These are phyloP conservation scores for Chlorokybus atmophyticus DNA, from an alignment of 139 green algal genomes.

Conservation along the genomic window DNA sequence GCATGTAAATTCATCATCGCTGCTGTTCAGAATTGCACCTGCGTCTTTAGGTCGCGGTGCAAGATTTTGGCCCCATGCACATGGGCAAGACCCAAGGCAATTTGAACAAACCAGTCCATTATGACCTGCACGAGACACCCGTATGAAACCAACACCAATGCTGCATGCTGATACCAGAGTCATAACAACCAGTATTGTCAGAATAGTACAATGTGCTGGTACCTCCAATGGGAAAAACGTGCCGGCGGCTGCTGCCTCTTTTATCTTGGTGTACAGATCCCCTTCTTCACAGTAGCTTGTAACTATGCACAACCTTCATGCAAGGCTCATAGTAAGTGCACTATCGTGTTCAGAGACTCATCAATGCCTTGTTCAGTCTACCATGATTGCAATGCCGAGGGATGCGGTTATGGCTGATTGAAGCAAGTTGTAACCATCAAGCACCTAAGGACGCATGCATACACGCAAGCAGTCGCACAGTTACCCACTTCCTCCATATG, in stretches of 20 bases:
- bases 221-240: not conserved
- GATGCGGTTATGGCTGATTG: too few species aligned
- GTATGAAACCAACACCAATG: not conserved
- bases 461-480: not conserved
- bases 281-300: conserved; percentile 51
- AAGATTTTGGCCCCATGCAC: conserved; percentile 16
- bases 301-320: conserved; percentile 39
- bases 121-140: conserved; percentile 19
- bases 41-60: conserved; percentile 29
- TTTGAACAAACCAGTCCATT: conserved; percentile 13
- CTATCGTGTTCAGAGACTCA: too few species aligned
- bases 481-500: not conserved
- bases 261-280: conserved; percentile 34
- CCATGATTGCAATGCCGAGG: too few species aligned
- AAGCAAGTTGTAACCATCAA: conserved; percentile 28
- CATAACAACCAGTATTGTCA: not conserved
- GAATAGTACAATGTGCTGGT: not conserved
- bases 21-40: too few species aligned
- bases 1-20: too few species aligned
- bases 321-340: too few species aligned
- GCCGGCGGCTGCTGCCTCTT: conserved; percentile 13
- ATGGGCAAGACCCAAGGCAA: conserved; percentile 16
- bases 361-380: too few species aligned
- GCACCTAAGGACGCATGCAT: conserved; percentile 42
- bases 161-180: not conserved